phyloP scores from a whole-genome alignment of 257 asterid genomes.

The Penstemon davidsonii region DNA sequence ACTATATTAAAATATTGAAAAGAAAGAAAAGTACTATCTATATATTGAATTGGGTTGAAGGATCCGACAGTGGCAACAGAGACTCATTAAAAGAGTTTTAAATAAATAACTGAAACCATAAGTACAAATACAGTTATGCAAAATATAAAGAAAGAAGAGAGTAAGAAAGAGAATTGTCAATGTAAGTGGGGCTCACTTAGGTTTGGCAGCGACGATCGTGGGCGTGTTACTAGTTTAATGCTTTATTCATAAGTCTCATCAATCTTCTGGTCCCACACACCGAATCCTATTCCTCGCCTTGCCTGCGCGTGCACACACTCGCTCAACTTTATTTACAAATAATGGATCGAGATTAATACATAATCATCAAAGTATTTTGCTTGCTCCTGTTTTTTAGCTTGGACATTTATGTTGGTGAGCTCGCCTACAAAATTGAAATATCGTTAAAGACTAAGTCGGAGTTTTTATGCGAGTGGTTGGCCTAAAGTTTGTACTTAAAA shows the following conservation, averaged over 20 bases:
- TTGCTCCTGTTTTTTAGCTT: too few species aligned
- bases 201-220: constrained; percentile 61
- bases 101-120: constrained; percentile 16
- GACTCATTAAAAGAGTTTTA: constrained; percentile 19
- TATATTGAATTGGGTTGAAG: too few species aligned
- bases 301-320: constrained; percentile 24
- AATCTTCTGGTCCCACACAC: constrained; percentile 24
- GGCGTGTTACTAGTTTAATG: constrained; percentile 47
- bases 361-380: too few species aligned
- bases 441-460: too few species aligned
- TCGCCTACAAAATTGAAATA: too few species aligned
- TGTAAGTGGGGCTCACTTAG: constrained; percentile 40
- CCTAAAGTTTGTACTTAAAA: too few species aligned
- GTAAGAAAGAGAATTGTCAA: constrained; percentile 38
- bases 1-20: too few species aligned
- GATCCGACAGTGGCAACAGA: constrained; percentile 10
- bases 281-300: constrained; percentile 20
- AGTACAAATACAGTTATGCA: constrained; percentile 10
- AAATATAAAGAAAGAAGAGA: too few species aligned
- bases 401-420: too few species aligned
- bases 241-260: constrained; percentile 54
- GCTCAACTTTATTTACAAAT: background rate
- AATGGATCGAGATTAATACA: too few species aligned
- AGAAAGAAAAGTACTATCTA: too few species aligned
- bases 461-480: too few species aligned